phyloP scores from a whole-genome alignment of 495 filamentous ascomycete species.

The Corynascus novoguineensis region DNA sequence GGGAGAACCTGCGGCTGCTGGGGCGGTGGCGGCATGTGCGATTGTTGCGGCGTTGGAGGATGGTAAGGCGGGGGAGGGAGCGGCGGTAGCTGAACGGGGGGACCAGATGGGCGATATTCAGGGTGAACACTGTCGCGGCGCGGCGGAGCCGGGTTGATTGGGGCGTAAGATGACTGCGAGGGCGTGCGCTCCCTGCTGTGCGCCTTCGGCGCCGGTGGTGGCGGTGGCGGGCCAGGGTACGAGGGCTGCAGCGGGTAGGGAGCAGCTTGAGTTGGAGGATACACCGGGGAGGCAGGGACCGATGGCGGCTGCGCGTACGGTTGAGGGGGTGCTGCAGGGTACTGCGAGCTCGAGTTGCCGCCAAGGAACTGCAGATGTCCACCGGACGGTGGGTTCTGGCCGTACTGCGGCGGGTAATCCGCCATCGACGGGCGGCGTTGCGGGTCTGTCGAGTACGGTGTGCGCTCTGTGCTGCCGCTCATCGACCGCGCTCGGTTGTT shows the following conservation, averaged over 20 bases:
- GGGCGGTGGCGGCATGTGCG: background rate
- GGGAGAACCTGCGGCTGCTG: constrained; percentile 14
- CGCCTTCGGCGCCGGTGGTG: constrained; percentile 36
- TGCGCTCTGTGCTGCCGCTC: constrained; percentile 60
- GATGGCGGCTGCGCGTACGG: constrained; percentile 45
- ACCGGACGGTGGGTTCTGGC: constrained; percentile 33
- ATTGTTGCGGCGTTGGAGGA: background rate
- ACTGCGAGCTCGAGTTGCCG: constrained; percentile 26
- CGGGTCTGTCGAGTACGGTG: constrained; percentile 42
- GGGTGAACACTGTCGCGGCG: constrained; percentile 24
- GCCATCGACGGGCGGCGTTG: constrained; percentile 52
- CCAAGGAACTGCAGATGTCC: constrained; percentile 35
- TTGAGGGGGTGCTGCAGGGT: constrained; percentile 37
- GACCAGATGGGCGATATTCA: constrained; percentile 16
- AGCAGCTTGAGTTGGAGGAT: constrained; percentile 30
- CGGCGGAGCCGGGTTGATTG: constrained; percentile 24
- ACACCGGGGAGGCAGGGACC: constrained; percentile 39
- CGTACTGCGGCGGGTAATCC: constrained; percentile 44
- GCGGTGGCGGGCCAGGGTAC: constrained; percentile 39
- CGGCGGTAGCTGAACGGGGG: constrained; percentile 17
- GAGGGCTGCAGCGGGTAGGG: constrained; percentile 20
- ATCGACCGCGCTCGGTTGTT: constrained; percentile 65
- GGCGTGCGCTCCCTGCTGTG: constrained; percentile 28
- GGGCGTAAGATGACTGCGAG: constrained; percentile 24
- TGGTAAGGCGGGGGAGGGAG: constrained; percentile 9